Percentiles rank a stretch among this genome's conserved stretches.
Evolutionary conservation across 352 stramenopile genomes (phyloP).

Genomic region (Pythium oligandrum): DNA sequence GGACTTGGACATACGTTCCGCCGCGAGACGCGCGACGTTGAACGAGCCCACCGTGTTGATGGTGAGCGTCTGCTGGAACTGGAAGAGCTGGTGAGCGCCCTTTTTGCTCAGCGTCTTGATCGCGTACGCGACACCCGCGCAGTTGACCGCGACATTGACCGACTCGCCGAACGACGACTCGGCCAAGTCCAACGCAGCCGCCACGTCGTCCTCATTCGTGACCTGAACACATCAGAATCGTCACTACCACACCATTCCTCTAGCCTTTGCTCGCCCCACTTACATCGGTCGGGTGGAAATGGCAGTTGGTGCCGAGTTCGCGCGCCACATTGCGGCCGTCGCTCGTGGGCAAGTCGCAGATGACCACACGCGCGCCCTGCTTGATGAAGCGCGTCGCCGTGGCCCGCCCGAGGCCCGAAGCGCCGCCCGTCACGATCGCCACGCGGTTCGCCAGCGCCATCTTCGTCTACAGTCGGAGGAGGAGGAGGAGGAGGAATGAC

Average conservation of each 20-base stretch:
- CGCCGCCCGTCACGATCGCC: slow-evolving; percentile 90
- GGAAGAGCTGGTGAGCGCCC: slow-evolving; percentile 85
- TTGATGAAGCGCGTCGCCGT: slow-evolving; percentile 89
- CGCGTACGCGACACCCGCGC: slow-evolving; percentile 91
- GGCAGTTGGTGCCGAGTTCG: slow-evolving; percentile 70
- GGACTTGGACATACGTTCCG: slow-evolving; percentile 89
- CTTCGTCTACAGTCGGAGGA: background rate
- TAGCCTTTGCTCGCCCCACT: slow-evolving; percentile 6
- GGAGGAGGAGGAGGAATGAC: background rate
- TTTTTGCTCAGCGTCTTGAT: slow-evolving; percentile 93
- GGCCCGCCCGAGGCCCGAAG: slow-evolving; percentile 91
- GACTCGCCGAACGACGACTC: slow-evolving; percentile 89
- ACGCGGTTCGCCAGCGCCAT: slow-evolving; percentile 68
- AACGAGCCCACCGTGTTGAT: slow-evolving; percentile 98
- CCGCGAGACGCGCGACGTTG: slow-evolving; percentile 94
- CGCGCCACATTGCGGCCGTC: slow-evolving; percentile 74
- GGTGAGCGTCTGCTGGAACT: slow-evolving; percentile 94
- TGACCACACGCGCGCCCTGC: slow-evolving; percentile 86
- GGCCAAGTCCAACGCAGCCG: slow-evolving; percentile 87
- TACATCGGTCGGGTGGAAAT: slow-evolving; percentile 81
- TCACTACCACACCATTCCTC: background rate
- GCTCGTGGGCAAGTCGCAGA: slow-evolving; percentile 89
- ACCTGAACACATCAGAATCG: slow-evolving; percentile 48
- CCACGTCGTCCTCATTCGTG: slow-evolving; percentile 87
- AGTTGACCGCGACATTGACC: slow-evolving; percentile 95